Base-by-base conservation (phyloP, 805 yeast species). In the Komagataella populi region DNA sequence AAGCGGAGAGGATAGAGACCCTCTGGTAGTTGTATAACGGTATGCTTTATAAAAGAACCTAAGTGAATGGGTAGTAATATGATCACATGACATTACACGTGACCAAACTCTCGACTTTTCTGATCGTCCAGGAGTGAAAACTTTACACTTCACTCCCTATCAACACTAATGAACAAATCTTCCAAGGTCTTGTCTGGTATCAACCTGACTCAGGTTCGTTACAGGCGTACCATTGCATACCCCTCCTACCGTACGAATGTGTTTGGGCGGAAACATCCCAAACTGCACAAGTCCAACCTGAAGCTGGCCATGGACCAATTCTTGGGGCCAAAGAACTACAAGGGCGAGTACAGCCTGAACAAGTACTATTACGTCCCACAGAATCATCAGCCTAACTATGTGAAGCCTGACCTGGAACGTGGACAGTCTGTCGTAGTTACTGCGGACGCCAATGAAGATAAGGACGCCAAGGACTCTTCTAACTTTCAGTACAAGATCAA, bases 321-420 rank as follows among this genome's bases (percentile, higher is more conserved):
- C 69, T 70, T 89, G 52, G 97, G 97, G 2, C 91, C 91, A 44
- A 78, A 74, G 63, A 88, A 87, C 67, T 79, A 79, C 68, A 83
- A 84, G 64, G 96, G 96, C 17, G 88, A 87, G 57, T 86, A 87
- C 65, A 73, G 74, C 55, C 67, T 79, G 62, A 90, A 88, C 73
- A 87, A 83, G 63, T 84, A 87, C 66, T 80, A 75, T 59, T 73
- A 73, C 55, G 81, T 87, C 10, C 80, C 84, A 17, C 78, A 76
- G 55, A 68, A 84, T 59, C 87, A 85, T 61, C 68, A 70, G 45
- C 88, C 95, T 46, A 84, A 83, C 62, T 88, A 86, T 65, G 74
- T 86, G 46, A 77, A 75, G 47, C 82, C 83, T 20, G 78, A 74
- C 55, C 48, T 60, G 10, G 83, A 77, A 49, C 57, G 59, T 49